Conservation (phyloP, 2,329 filamentous ascomycete species). For the Simplicillium aogashimaense region DNA sequence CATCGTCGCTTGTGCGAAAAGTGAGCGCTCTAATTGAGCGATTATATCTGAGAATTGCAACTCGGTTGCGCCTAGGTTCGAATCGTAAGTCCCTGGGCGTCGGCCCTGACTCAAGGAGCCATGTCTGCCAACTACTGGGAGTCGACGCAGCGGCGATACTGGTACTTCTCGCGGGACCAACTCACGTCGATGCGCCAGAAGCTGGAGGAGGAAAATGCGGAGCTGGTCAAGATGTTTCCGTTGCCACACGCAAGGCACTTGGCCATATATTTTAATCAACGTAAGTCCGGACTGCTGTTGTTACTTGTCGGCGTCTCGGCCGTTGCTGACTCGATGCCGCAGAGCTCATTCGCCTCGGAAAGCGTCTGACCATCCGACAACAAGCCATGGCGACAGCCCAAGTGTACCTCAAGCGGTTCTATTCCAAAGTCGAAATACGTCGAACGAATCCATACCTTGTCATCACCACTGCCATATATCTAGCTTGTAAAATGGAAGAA, state of each 20-base stretch:
- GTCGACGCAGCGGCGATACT: conserved; percentile 81
- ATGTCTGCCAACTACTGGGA: conserved; percentile 98
- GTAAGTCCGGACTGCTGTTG: conserved; percentile 36
- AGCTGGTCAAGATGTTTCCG: conserved; percentile 67
- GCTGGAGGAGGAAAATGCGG: conserved; percentile 67
- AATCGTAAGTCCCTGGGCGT: neutral
- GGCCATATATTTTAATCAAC: conserved; percentile 86
- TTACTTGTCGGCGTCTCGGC: neutral
- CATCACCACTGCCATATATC: conserved; percentile 84
- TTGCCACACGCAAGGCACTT: conserved; percentile 74
- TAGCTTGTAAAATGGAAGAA: conserved; percentile 98
- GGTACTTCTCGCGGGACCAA: conserved; percentile 81
- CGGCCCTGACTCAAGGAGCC: conserved; percentile 1
- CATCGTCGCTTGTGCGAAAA: too few species aligned
- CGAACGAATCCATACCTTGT: conserved; percentile 90
- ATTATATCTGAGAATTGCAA: neutral
- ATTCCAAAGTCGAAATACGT: conserved; percentile 80
- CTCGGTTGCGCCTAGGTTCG: neutral
- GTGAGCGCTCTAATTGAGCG: too few species aligned
- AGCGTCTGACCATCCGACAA: conserved; percentile 76
- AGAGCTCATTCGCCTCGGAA: conserved; percentile 77
- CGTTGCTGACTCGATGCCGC: neutral
- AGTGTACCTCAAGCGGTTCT: conserved; percentile 90
- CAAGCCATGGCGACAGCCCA: conserved; percentile 92
- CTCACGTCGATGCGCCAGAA: conserved; percentile 65